Conservation (phyloP, 257 asterid genomes). For the Galeopsis tetrahit region DNA sequence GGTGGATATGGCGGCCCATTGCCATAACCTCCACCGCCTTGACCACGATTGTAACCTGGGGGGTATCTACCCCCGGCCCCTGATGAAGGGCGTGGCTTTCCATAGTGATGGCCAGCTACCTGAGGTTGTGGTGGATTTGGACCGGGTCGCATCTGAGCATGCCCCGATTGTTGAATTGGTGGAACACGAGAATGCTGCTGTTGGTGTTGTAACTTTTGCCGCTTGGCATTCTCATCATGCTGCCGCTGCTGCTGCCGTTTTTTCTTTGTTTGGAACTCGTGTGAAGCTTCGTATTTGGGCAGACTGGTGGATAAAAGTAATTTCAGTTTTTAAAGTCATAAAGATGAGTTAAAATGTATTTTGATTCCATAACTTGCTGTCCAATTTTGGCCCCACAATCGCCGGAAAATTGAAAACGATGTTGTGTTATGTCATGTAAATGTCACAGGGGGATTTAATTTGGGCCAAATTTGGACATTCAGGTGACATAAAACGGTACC, state of each 20-base stretch:
- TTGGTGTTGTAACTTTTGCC: slow-evolving; percentile 75
- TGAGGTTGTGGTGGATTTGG: slow-evolving; percentile 66
- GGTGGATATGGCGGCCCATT: slow-evolving; percentile 2
- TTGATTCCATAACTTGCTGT: no score
- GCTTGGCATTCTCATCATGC: slow-evolving; percentile 72
- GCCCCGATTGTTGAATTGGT: slow-evolving; percentile 72
- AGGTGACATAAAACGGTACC: no score
- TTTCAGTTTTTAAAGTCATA: no score
- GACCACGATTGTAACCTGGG: slow-evolving; percentile 61
- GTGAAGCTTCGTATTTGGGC: slow-evolving; percentile 85
- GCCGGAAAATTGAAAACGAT: no score
- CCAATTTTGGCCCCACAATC: no score
- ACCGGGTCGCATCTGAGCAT: slow-evolving; percentile 70
- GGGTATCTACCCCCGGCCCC: slow-evolving; percentile 87
- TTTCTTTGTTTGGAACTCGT: slow-evolving; percentile 93
- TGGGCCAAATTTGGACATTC: no score
- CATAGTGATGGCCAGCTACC: slow-evolving; percentile 67
- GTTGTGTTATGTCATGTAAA: no score
- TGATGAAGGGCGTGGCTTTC: slow-evolving; percentile 74
- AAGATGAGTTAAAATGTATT: no score
- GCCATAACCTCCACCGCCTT: slow-evolving; percentile 50
- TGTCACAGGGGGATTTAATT: no score
- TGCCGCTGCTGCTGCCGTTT: slow-evolving; percentile 87
- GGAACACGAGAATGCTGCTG: slow-evolving; percentile 74
- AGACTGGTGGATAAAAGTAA: slow-evolving; percentile 46